These are phyloP conservation scores for Thalassiosira hispida DNA, from an alignment of 352 stramenopile genomes.

Conservation along the genomic window DNA sequence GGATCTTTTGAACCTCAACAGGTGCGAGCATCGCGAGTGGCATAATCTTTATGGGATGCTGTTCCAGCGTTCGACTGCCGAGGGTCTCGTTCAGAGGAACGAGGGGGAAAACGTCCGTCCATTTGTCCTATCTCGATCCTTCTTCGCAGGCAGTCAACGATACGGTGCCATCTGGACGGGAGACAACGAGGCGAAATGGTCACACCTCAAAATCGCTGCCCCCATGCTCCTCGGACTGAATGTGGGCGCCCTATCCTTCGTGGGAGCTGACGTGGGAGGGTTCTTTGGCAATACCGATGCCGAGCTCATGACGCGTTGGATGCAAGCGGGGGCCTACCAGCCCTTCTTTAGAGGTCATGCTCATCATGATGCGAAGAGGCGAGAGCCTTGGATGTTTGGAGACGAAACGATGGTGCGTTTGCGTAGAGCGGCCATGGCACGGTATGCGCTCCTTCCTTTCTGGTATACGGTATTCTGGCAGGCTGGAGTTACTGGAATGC, in stretches of 20 bases:
- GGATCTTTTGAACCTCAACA: slow-evolving; percentile 90
- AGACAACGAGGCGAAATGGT: slow-evolving; percentile 96
- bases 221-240: slow-evolving; percentile 98
- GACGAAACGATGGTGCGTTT: slow-evolving; percentile 91
- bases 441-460: slow-evolving; percentile 97
- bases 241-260: slow-evolving; percentile 94
- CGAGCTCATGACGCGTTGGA: slow-evolving; percentile 96
- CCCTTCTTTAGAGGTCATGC: slow-evolving; percentile 99
- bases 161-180: slow-evolving; percentile 98
- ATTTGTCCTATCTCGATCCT: slow-evolving; percentile 97
- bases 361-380: slow-evolving; percentile 97
- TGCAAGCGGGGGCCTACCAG: slow-evolving; percentile 94
- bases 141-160: slow-evolving; percentile 97
- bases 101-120: slow-evolving; percentile 87
- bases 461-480: slow-evolving; percentile 90
- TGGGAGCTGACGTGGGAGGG: slow-evolving; percentile 97
- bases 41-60: slow-evolving; percentile 99
- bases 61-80: slow-evolving; percentile 94
- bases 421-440: slow-evolving; percentile 90
- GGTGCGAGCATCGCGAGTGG: slow-evolving; percentile 98
- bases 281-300: slow-evolving; percentile 97
- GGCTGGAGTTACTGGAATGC: slow-evolving; percentile 79
- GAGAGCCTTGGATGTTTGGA: slow-evolving; percentile 98
- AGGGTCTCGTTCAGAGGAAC: slow-evolving; percentile 88
- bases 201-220: slow-evolving; percentile 92